phyloP scores from a whole-genome alignment of 2,329 filamentous ascomycete genomes.

The Huntiella omanensis region DNA sequence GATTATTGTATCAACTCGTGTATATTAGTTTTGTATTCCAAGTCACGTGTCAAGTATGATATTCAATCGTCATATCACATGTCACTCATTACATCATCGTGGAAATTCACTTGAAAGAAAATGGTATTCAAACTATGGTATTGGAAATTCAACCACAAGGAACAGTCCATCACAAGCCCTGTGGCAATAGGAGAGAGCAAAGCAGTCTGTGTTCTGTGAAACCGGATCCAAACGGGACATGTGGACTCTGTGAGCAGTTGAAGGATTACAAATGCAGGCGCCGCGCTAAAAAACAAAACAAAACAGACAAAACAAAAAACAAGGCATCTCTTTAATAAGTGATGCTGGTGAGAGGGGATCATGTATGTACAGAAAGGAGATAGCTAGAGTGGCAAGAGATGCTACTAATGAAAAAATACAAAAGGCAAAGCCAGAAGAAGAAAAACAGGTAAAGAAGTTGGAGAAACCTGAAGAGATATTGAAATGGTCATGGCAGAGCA shows the following conservation, averaged over 20 bases:
- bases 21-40: too few species aligned
- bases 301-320: neutral
- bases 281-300: constrained; percentile 2
- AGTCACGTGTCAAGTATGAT: neutral
- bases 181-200: neutral
- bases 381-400: neutral
- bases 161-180: too few species aligned
- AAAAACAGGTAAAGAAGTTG: neutral
- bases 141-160: too few species aligned
- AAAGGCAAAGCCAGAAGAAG: neutral
- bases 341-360: neutral
- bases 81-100: too few species aligned
- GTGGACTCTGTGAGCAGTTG: neutral
- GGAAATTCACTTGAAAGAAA: too few species aligned
- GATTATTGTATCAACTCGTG: too few species aligned
- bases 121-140: too few species aligned
- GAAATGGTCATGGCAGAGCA: neutral
- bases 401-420: neutral
- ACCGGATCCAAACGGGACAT: neutral
- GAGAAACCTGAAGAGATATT: neutral
- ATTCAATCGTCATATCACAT: neutral
- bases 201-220: neutral
- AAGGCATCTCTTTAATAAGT: neutral
- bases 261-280: constrained; percentile 1
- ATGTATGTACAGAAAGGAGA: constrained; percentile 4